A percentile compares a stretch with the other conserved stretches of the same genome.
Evolutionary conservation across 2,329 filamentous ascomycete species (phyloP).

Genomic region (Venturia effusa): DNA sequence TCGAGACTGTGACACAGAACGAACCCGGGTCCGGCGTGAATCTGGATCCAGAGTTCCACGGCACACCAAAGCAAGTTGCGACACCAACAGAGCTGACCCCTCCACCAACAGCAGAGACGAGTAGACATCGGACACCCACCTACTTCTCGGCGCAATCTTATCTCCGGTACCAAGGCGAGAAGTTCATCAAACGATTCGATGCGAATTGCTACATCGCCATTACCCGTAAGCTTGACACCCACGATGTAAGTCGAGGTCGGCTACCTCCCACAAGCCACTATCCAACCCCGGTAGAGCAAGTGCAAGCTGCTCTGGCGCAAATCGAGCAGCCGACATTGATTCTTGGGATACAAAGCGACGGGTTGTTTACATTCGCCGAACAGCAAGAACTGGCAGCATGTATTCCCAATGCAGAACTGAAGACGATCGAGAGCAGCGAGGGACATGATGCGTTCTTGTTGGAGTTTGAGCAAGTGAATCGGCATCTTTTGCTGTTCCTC

Average conservation of each 20-base stretch:
- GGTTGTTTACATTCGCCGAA: conserved; percentile 93
- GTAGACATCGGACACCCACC: conserved; percentile 41
- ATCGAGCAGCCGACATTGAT: conserved; percentile 87
- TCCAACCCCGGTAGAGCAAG: conserved; percentile 42
- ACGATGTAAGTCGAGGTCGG: conserved; percentile 80
- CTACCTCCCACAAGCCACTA: conserved; percentile 21
- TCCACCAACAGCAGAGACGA: conserved; percentile 19
- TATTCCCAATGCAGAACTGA: conserved; percentile 65
- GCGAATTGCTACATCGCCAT: conserved; percentile 99
- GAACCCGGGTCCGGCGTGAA: conserved; percentile 12
- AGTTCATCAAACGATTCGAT: conserved; percentile 95
- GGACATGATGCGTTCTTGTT: conserved; percentile 94
- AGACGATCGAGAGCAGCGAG: conserved; percentile 86
- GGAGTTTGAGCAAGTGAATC: conserved; percentile 95
- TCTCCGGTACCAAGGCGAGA: conserved; percentile 87
- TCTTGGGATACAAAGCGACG: conserved; percentile 89
- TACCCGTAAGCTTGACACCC: conserved; percentile 93
- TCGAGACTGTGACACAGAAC: conserved; percentile 11
- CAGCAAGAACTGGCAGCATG: conserved; percentile 81
- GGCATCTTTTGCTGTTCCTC: conserved; percentile 74
- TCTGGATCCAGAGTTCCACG: conserved; percentile 37
- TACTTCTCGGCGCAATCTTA: conserved; percentile 99
- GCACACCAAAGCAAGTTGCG: conserved; percentile 23
- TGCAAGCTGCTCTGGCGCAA: conserved; percentile 57
- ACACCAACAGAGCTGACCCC: conserved; percentile 17